phyloP scores from a whole-genome alignment of 1,139 yeast species.

The Yamadazyma jaroonii region DNA sequence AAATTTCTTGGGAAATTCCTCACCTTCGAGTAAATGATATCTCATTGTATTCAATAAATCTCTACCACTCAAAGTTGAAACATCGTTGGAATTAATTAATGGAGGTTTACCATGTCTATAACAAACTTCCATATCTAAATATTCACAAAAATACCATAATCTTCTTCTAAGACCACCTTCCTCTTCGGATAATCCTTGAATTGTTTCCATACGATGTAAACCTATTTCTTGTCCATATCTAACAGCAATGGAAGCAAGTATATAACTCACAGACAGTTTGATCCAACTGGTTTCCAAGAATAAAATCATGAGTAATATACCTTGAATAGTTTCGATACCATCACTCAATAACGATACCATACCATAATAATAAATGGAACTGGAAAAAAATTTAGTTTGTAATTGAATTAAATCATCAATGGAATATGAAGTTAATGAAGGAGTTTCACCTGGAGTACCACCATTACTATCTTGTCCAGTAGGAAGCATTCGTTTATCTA shows the following conservation, averaged over 20 bases:
- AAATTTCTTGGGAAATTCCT: not conserved
- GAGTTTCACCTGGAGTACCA: slow-evolving; percentile 8
- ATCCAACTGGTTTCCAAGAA: slow-evolving; percentile 45
- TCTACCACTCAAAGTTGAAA: slow-evolving; percentile 23
- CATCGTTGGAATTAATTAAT: slow-evolving; percentile 49
- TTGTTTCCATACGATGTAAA: slow-evolving; percentile 56
- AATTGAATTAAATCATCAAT: slow-evolving; percentile 17
- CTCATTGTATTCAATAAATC: slow-evolving; percentile 7
- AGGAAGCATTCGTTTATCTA: slow-evolving; percentile 16
- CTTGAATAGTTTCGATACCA: slow-evolving; percentile 50
- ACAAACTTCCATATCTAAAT: slow-evolving; percentile 53
- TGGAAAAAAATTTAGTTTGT: slow-evolving; percentile 27
- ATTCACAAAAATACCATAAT: slow-evolving; percentile 58
- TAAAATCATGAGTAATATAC: slow-evolving; percentile 41
- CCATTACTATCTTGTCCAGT: not conserved
- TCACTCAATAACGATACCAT: slow-evolving; percentile 47
- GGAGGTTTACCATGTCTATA: slow-evolving; percentile 63
- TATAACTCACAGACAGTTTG: slow-evolving; percentile 41
- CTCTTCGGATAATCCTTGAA: slow-evolving; percentile 29
- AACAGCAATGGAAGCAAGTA: slow-evolving; percentile 49
- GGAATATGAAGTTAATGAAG: slow-evolving; percentile 8
- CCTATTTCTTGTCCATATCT: slow-evolving; percentile 67
- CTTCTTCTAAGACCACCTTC: slow-evolving; percentile 40
- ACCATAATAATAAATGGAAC: slow-evolving; percentile 48
- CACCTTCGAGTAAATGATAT: not conserved